Conservation (phyloP, 768 basidiomycete species). For the Pisolithus marmoratus region DNA sequence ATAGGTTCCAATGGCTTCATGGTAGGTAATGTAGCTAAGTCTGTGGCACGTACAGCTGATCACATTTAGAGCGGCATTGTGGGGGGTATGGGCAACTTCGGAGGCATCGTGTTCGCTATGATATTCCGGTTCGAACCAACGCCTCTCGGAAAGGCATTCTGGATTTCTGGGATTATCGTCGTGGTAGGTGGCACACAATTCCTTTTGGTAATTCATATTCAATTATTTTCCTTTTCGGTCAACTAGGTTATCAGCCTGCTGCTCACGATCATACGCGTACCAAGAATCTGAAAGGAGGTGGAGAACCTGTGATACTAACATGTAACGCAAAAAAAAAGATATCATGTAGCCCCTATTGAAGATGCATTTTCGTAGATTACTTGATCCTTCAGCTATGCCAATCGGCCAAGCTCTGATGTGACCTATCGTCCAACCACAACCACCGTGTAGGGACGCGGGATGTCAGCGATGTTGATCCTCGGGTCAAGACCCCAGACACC, state of each 20-base stretch:
- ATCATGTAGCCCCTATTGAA: no score
- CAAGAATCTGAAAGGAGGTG: neutral
- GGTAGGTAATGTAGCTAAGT: slow-evolving; percentile 13
- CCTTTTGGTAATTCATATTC: neutral
- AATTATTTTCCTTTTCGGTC: neutral
- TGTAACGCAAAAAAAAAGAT: no score
- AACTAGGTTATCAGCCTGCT: neutral
- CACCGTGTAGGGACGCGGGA: no score
- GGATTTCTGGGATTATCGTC: slow-evolving; percentile 42
- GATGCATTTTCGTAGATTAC: no score
- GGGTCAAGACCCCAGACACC: no score
- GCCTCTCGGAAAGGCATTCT: slow-evolving; percentile 38
- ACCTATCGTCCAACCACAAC: no score
- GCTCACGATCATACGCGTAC: neutral
- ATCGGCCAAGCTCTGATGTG: no score
- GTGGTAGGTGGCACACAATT: slow-evolving; percentile 15
- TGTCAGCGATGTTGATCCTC: no score
- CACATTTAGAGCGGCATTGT: slow-evolving; percentile 30
- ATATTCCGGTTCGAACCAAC: slow-evolving; percentile 41
- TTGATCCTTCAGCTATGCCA: no score
- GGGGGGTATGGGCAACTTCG: slow-evolving; percentile 34
- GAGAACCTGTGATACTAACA: no score
- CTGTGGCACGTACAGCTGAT: neutral
- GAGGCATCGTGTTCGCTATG: slow-evolving; percentile 45
- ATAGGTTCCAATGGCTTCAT: slow-evolving; percentile 29